Evolutionary conservation across 73 alveolate species (phyloP), one percentile per base, ranked within the genome.

Genomic region (Symbiodinium pilosum): DNA sequence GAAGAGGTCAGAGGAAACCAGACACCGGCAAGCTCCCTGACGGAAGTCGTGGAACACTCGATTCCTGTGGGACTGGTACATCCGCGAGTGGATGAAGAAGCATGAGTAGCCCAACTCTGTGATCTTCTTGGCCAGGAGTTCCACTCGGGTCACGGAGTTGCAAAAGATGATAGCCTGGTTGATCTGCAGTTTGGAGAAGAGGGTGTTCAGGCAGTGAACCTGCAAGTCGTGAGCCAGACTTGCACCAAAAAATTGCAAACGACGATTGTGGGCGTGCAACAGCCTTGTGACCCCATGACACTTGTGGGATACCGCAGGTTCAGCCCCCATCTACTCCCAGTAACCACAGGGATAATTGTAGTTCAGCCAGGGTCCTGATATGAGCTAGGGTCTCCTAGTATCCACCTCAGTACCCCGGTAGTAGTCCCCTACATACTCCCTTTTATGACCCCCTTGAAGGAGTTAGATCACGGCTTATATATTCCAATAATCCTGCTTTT

Each of bases 11-110:
- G 89, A 83, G 39, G 89, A 83, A 38, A 83, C 89, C 64, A 83
- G 59, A 83, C 89, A 83, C 89, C 99, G 77, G 64, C 99, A 93
- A 7, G 94, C 99, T 43, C 99, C 99, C 86, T 99, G 93, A 81
- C 99, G 99, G 99, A 99, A 99, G 99, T 99, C 99, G 94, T 99
- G 99, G 99, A 99, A 99, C 40, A 99, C 99, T 77, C 99, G 99
- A 39, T 99, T 99, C 99, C 99, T 99, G 93, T 99, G 99, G 68
- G 88, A 94, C 96, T 99, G 99, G 69, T 84, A 54, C 99, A 99
- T 99, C 98, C 95, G 94, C 30, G 99, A 97, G 95, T 99, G 99
- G 54, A 99, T 99, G 93, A 95, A 99, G 99, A 99, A 99, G 97
- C 99, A 99, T 7, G 99, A 98, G 97, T 99, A 99, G 85, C 99